Evolutionary conservation across 306 rosid genomes (phyloP), one percentile per base, ranked within the genome.

Genomic region (Quercus cerris): DNA sequence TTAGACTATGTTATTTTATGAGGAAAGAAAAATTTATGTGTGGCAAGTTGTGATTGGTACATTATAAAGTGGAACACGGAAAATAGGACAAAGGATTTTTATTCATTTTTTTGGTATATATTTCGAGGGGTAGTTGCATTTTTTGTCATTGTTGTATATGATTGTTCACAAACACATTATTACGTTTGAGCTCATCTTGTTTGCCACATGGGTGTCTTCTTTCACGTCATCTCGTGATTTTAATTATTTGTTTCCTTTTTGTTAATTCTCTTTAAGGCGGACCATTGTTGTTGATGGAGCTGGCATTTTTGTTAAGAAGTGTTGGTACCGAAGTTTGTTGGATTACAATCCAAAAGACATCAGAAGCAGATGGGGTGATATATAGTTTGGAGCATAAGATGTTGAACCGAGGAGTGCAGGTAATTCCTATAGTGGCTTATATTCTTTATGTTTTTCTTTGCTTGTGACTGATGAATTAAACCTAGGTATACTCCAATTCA

Each of bases 381-480:
- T 88, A 93, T 84, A 93, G 87, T 80, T 82, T 93, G 85, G 96
- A 89, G 77, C 83, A 82, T 67, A 93, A 91, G 77, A 93, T 93
- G 97, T 78, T 91, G 77, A 90, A 91, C 83, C 78, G 94, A 52
- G 94, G 97, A 79, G 96, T 93, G 14, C 89, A 89, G 97, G 94
- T 91, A 62, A 20, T 81, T 74, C 41, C 61, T 19, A 4, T 35
- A 10, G 27, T 54, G 75, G 35, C 27, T 25, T 70, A 12, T 17
- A 20, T 30, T 56, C 31, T 68, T 68, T 9, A 35, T 68, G 3
- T 19, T 19, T 35, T 35, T 3, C 25, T 46, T 35, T 68, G 72
- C 72, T 68, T 35, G 54, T 33, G n/a, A 41, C 46, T 41, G 11
- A 33, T 10, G 72, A 19, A 18, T 35, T 68, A 7, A 12, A 35